phyloP scores from a whole-genome alignment of 2,329 filamentous ascomycete genomes.

The Monosporascus sp. region DNA sequence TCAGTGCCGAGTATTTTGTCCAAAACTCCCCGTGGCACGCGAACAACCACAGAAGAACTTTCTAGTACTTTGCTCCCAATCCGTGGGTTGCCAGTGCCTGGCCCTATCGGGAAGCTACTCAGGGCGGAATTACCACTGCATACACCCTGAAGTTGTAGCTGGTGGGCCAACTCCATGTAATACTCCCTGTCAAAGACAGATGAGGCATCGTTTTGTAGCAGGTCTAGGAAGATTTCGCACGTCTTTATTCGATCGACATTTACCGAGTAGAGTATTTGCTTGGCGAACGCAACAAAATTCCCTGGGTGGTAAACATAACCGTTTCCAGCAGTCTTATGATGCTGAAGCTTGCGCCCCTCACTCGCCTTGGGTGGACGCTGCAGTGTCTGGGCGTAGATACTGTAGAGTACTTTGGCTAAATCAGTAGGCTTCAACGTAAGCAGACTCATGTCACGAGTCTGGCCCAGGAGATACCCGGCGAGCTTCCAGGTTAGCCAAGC shows the following conservation, averaged over 20 bases:
- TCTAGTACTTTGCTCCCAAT: conserved; percentile 31
- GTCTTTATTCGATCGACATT: conserved; percentile 11
- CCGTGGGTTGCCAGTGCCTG: too few relatives aligned
- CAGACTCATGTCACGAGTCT: conserved; percentile 8
- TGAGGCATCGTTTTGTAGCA: conserved; percentile 10
- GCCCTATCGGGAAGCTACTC: too few relatives aligned
- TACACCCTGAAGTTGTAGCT: conserved; percentile 32
- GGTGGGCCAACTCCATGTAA: conserved; percentile 30
- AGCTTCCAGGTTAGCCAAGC: conserved; percentile 27
- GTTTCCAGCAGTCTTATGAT: conserved; percentile 1
- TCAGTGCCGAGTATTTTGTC: conserved; percentile 6
- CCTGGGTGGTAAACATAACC: conserved; percentile 29
- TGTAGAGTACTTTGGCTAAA: conserved; percentile 35
- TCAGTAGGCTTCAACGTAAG: conserved; percentile 31
- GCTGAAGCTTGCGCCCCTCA: conserved; percentile 4
- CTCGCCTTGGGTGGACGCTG: conserved; percentile 5
- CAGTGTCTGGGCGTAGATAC: conserved; percentile 43
- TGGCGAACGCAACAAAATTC: conserved; percentile 35
- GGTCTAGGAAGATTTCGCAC: not conserved
- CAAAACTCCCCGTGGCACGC: conserved; percentile 12
- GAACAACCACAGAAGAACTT: conserved; percentile 14
- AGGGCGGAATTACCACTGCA: conserved; percentile 1
- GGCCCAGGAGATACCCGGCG: conserved; percentile 8
- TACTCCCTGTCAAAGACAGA: conserved; percentile 14
- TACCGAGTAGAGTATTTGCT: conserved; percentile 22